phyloP scores from a whole-genome alignment of 73 alveolate genomes.

The Uronychia setigera region DNA sequence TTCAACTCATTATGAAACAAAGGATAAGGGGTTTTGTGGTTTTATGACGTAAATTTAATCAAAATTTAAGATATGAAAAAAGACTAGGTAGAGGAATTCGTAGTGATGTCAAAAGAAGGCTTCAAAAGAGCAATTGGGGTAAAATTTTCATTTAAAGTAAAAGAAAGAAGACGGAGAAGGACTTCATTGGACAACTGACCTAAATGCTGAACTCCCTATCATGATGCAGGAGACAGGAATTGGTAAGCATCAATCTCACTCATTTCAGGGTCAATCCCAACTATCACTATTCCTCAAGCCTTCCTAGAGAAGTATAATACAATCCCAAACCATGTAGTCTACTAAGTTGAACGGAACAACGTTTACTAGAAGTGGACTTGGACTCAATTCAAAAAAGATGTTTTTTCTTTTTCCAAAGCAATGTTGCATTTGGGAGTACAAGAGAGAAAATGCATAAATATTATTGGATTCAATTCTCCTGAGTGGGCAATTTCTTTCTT shows the following conservation, averaged over 20 bases:
- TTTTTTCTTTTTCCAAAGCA: constrained; percentile 18
- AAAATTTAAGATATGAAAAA: background rate
- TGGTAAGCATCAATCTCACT: constrained; percentile 32
- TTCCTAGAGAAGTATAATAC: constrained; percentile 17
- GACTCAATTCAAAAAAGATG: background rate
- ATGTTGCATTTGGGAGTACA: constrained; percentile 18
- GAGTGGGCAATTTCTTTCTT: constrained; percentile 56
- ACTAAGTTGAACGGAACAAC: constrained; percentile 9
- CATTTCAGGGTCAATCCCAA: background rate
- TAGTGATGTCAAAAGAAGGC: constrained; percentile 27
- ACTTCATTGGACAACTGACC: constrained; percentile 56
- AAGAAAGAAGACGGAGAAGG: constrained; percentile 20
- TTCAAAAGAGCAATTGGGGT: background rate
- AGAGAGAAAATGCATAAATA: constrained; percentile 43
- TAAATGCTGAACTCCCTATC: constrained; percentile 61
- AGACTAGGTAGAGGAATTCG: constrained; percentile 17
- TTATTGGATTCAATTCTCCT: constrained; percentile 53
- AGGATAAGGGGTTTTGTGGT: no score
- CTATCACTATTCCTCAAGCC: constrained; percentile 19
- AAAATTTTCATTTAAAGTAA: background rate
- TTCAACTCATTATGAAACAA: no score
- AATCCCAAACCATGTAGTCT: constrained; percentile 9
- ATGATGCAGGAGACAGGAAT: constrained; percentile 20
- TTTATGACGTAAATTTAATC: no score
- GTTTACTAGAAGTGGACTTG: constrained; percentile 10